Evolutionary conservation across 805 yeast species (phyloP).

Genomic region (Yamadazyma olivae): DNA sequence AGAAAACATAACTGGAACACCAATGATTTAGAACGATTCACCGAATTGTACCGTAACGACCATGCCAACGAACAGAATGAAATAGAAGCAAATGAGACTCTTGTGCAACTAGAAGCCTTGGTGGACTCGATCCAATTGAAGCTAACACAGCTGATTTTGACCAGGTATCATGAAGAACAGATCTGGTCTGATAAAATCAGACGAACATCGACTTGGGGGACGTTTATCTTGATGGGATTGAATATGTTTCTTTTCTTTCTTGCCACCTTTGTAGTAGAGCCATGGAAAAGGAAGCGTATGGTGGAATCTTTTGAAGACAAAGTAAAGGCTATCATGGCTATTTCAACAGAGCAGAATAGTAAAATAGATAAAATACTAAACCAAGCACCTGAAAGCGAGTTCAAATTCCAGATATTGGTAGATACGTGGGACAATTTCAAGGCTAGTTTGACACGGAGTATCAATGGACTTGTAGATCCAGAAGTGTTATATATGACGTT

Average conservation of each 20-base stretch:
- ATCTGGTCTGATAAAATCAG: slow-evolving; percentile 97
- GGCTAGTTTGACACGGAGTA: no score
- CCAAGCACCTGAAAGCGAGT: neutral
- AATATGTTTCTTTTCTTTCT: slow-evolving; percentile 74
- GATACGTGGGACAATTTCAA: neutral
- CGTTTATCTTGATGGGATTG: slow-evolving; percentile 83
- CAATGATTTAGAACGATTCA: slow-evolving; percentile 77
- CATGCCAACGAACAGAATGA: slow-evolving; percentile 69
- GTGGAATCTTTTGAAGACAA: slow-evolving; percentile 82
- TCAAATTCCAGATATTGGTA: neutral
- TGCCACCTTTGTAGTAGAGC: slow-evolving; percentile 87
- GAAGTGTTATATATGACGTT: neutral
- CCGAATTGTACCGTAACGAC: slow-evolving; percentile 75
- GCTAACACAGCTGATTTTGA: slow-evolving; percentile 72
- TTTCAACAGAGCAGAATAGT: neutral
- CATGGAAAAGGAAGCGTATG: slow-evolving; percentile 83
- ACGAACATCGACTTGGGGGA: slow-evolving; percentile 95
- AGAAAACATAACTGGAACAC: slow-evolving; percentile 82
- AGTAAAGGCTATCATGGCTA: slow-evolving; percentile 42
- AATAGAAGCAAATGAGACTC: slow-evolving; percentile 40
- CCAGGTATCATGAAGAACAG: slow-evolving; percentile 94
- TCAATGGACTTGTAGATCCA: no score
- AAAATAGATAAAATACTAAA: neutral
- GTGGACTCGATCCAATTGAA: slow-evolving; percentile 70
- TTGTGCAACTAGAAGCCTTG: slow-evolving; percentile 53